These are phyloP conservation scores for Russula sp. DNA, from an alignment of 768 basidiomycete genomes.

Conservation along the genomic window DNA sequence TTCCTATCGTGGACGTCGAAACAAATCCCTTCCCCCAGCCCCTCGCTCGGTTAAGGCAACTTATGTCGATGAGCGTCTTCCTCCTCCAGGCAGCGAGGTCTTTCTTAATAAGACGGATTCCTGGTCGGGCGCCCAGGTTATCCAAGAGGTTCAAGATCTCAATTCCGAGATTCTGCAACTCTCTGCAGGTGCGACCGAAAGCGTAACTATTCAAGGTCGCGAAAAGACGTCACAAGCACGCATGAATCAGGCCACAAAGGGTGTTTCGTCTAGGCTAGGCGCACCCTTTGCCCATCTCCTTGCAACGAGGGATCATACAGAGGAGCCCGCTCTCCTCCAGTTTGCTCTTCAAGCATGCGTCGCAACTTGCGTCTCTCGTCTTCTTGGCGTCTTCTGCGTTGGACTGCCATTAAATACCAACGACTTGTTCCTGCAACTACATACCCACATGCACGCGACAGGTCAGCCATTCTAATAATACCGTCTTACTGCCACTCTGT, in stretches of 20 bases:
- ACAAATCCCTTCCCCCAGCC: slow-evolving; percentile 32
- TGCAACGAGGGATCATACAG: slow-evolving; percentile 61
- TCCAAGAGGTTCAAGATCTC: slow-evolving; percentile 75
- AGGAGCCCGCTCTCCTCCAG: slow-evolving; percentile 74
- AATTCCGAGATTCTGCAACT: slow-evolving; percentile 81
- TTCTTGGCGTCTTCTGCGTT: slow-evolving; percentile 68
- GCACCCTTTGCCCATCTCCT: slow-evolving; percentile 58
- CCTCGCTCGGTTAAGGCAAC: slow-evolving; percentile 28
- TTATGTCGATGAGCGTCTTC: slow-evolving; percentile 50
- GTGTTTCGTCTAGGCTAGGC: slow-evolving; percentile 62
- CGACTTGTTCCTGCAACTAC: slow-evolving; percentile 58
- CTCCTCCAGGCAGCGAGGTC: slow-evolving; percentile 58
- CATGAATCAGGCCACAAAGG: slow-evolving; percentile 53
- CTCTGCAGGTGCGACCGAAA: slow-evolving; percentile 70
- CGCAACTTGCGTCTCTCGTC: slow-evolving; percentile 61
- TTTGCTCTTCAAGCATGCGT: slow-evolving; percentile 72
- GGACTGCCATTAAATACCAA: slow-evolving; percentile 72
- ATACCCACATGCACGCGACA: slow-evolving; percentile 53
- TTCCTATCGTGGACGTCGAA: slow-evolving; percentile 29
- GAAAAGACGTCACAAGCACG: slow-evolving; percentile 42
- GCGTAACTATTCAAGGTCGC: slow-evolving; percentile 51
- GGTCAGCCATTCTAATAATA: slow-evolving; percentile 41
- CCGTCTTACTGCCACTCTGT: slow-evolving; percentile 2
- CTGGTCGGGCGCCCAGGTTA: slow-evolving; percentile 75
- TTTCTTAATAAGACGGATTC: slow-evolving; percentile 71